phyloP scores from a whole-genome alignment of 2,329 filamentous ascomycete genomes.

The Microascus cirrosus region DNA sequence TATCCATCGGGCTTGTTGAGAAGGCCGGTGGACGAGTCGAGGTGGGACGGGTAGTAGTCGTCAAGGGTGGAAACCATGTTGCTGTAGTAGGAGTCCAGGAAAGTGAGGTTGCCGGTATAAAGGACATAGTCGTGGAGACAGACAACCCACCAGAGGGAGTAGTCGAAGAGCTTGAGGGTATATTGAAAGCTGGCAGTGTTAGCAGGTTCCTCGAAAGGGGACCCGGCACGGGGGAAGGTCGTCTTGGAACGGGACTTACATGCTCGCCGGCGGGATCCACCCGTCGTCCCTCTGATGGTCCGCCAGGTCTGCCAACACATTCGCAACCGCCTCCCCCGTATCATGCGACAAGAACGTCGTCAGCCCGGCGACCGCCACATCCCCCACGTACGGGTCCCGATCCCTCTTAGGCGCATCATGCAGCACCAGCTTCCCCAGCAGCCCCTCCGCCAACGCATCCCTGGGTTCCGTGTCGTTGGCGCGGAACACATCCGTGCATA shows the following conservation, averaged over 20 bases:
- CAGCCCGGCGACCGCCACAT: conserved; percentile 34
- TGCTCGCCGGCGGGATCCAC: conserved; percentile 43
- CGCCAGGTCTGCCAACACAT: conserved; percentile 37
- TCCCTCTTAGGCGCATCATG: conserved; percentile 40
- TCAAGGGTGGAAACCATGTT: conserved; percentile 29
- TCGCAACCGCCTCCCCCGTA: conserved; percentile 24
- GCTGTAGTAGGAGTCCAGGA: conserved; percentile 27
- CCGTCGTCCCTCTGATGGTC: conserved; percentile 36
- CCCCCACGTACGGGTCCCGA: conserved; percentile 40
- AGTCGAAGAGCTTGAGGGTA: conserved; percentile 35
- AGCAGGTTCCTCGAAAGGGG: neutral
- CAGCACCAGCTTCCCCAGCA: conserved; percentile 33
- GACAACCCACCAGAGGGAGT: conserved; percentile 41
- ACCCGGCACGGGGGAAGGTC: neutral
- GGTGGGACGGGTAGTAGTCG: conserved; percentile 30
- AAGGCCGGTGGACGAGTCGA: conserved; percentile 23
- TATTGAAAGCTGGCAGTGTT: conserved; percentile 16
- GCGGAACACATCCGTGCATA: conserved; percentile 32
- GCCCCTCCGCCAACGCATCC: conserved; percentile 25
- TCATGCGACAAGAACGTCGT: conserved; percentile 37
- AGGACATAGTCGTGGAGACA: conserved; percentile 35
- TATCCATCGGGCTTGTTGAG: conserved; percentile 30
- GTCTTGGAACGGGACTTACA: conserved; percentile 18
- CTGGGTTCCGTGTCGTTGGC: conserved; percentile 37
- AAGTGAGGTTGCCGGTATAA: conserved; percentile 34